Conservation (phyloP, 106 monocot species). For the Phalaenopsis equestris region DNA sequence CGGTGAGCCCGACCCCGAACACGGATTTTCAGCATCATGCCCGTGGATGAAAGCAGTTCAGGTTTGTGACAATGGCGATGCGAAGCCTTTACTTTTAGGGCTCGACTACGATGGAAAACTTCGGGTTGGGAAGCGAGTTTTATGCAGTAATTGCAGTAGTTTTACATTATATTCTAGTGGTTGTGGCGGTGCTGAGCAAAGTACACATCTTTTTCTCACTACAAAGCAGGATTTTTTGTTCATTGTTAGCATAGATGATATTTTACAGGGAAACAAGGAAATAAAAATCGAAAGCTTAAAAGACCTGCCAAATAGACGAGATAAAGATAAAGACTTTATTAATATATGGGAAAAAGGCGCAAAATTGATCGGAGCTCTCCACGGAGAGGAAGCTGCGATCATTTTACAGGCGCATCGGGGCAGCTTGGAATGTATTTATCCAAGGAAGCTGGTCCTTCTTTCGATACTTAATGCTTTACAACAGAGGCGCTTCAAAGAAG, state of each 20-base stretch:
- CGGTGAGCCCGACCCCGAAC: slow-evolving; percentile 22
- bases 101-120: slow-evolving; percentile 76
- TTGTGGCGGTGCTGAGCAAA: slow-evolving; percentile 15
- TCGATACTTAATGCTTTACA: slow-evolving; percentile 70
- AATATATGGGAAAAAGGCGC: slow-evolving; percentile 92
- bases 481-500: slow-evolving; percentile 64
- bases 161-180: slow-evolving; percentile 71
- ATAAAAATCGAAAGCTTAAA: slow-evolving; percentile 25
- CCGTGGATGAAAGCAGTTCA: slow-evolving; percentile 78
- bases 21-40: slow-evolving; percentile 65
- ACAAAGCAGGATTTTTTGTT: slow-evolving; percentile 88
- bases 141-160: slow-evolving; percentile 68
- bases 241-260: slow-evolving; percentile 47
- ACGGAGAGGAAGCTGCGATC: slow-evolving; percentile 91
- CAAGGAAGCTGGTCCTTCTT: slow-evolving; percentile 79
- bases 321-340: slow-evolving; percentile 43
- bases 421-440: slow-evolving; percentile 88
- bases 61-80: slow-evolving; percentile 38
- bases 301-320: slow-evolving; percentile 11
- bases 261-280: slow-evolving; percentile 53
- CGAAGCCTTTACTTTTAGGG: slow-evolving; percentile 56
- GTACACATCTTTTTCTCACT: slow-evolving; percentile 74
- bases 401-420: slow-evolving; percentile 81
- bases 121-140: slow-evolving; percentile 41
- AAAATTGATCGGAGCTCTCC: slow-evolving; percentile 72